These are phyloP conservation scores for Russula emetica DNA, from an alignment of 768 basidiomycete genomes.

Conservation along the genomic window DNA sequence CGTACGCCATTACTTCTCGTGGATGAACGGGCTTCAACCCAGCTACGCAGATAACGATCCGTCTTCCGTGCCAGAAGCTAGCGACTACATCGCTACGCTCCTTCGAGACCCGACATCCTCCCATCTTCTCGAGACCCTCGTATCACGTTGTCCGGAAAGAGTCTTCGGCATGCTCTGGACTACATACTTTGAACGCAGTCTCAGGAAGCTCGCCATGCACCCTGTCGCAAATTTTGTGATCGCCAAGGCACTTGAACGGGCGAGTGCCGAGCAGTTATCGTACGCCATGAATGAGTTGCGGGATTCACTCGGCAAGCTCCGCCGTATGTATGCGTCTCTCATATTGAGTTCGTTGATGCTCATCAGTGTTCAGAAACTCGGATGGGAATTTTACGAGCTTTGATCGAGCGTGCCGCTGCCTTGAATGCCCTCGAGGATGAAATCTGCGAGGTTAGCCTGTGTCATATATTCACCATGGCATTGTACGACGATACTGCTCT, in stretches of 20 bases:
- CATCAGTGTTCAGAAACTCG: conserved; percentile 54
- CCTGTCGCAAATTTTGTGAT: conserved; percentile 94
- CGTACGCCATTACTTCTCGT: conserved; percentile 42
- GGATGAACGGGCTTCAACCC: background rate
- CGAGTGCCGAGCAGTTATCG: conserved; percentile 52
- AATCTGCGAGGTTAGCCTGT: conserved; percentile 25
- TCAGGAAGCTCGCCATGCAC: conserved; percentile 71
- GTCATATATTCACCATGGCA: background rate
- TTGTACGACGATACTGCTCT: conserved; percentile 24
- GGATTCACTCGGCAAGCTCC: conserved; percentile 54
- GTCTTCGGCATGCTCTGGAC: conserved; percentile 71
- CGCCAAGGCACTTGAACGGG: conserved; percentile 67
- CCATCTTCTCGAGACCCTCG: conserved; percentile 80
- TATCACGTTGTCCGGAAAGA: conserved; percentile 53
- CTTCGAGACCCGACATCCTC: conserved; percentile 86
- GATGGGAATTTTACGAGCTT: conserved; percentile 71
- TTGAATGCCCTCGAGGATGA: conserved; percentile 17
- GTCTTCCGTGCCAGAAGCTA: conserved; percentile 43
- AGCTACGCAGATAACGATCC: conserved; percentile 39
- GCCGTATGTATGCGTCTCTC: conserved; percentile 51
- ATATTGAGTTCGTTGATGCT: conserved; percentile 1
- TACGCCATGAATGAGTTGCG: conserved; percentile 57
- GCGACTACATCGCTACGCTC: conserved; percentile 78
- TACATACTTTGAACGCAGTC: conserved; percentile 70
- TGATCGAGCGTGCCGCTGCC: conserved; percentile 60